Evolutionary conservation across 2,329 filamentous ascomycete genomes (phyloP).

Genomic region (Leptographium lundbergii): DNA sequence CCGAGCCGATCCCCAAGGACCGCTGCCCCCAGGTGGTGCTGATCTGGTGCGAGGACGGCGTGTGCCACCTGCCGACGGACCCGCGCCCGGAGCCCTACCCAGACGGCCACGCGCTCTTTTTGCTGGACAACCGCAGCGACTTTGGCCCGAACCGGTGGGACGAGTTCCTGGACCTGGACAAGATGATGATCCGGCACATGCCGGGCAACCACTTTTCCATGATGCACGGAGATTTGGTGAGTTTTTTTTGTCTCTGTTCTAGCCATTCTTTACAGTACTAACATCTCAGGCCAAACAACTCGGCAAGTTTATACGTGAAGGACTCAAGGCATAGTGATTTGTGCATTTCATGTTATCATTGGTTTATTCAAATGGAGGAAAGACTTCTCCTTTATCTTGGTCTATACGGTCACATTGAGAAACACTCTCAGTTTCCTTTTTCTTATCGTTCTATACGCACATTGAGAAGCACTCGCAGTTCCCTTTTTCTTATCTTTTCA

Average conservation of each 20-base stretch:
- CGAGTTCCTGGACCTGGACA: conserved; percentile 46
- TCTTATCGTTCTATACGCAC: too few relatives aligned
- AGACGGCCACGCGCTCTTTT: conserved; percentile 50
- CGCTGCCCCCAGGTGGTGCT: conserved; percentile 48
- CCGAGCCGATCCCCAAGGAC: conserved; percentile 46
- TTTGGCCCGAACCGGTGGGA: conserved; percentile 61
- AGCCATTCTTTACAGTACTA: too few relatives aligned
- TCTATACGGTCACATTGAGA: too few relatives aligned
- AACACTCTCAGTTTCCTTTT: too few relatives aligned
- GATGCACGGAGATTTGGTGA: conserved; percentile 49
- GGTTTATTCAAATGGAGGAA: too few relatives aligned
- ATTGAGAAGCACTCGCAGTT: too few relatives aligned
- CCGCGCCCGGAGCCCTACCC: conserved; percentile 50
- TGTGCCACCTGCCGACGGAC: conserved; percentile 54
- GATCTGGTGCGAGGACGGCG: conserved; percentile 63
- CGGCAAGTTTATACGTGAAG: conserved; percentile 22
- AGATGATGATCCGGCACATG: conserved; percentile 54
- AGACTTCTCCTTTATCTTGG: too few relatives aligned
- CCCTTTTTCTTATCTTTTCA: too few relatives aligned
- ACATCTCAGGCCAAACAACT: conserved; percentile 22
- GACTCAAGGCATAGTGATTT: conserved; percentile 13
- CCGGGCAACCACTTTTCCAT: conserved; percentile 64
- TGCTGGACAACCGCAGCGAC: conserved; percentile 60
- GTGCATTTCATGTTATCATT: too few relatives aligned
- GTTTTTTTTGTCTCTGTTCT: conserved; percentile 9